These are phyloP conservation scores for Gomphus sp. DNA, from an alignment of 1,284 basidiomycete genomes.

Conservation along the genomic window DNA sequence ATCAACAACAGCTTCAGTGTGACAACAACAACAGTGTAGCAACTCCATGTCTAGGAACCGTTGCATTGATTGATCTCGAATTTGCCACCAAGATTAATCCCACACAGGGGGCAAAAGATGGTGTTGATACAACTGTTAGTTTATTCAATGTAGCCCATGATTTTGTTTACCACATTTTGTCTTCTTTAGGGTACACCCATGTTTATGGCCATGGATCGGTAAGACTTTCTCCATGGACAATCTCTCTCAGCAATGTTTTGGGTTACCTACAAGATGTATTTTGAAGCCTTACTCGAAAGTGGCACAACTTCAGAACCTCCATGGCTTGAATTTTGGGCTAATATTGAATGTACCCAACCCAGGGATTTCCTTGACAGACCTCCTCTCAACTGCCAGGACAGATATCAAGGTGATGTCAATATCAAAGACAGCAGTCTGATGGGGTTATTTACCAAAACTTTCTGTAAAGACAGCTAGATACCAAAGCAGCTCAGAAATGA, in stretches of 20 bases:
- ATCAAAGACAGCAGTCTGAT: too few species aligned
- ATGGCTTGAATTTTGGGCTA: too few species aligned
- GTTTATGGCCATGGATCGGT: not conserved
- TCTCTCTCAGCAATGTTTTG: not conserved
- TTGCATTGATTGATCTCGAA: not conserved
- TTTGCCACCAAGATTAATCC: not conserved
- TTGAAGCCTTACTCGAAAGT: not conserved
- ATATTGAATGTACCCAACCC: too few species aligned
- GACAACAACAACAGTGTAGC: not conserved
- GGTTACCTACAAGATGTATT: not conserved
- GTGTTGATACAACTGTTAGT: not conserved
- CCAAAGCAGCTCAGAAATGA: too few species aligned
- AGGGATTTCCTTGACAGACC: too few species aligned
- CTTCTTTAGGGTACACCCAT: not conserved
- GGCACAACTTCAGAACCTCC: too few species aligned
- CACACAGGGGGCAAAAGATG: not conserved
- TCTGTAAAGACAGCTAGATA: too few species aligned
- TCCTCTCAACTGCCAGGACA: not conserved
- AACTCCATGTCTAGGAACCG: not conserved
- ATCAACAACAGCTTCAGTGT: not conserved
- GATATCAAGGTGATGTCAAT: too few species aligned
- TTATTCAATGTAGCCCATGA: too few species aligned
- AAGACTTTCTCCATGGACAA: not conserved
- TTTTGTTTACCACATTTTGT: not conserved
- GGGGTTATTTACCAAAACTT: too few species aligned